Evolutionary conservation across 2,329 filamentous ascomycete genomes (phyloP).

Genomic region (Xylariaceae sp.): DNA sequence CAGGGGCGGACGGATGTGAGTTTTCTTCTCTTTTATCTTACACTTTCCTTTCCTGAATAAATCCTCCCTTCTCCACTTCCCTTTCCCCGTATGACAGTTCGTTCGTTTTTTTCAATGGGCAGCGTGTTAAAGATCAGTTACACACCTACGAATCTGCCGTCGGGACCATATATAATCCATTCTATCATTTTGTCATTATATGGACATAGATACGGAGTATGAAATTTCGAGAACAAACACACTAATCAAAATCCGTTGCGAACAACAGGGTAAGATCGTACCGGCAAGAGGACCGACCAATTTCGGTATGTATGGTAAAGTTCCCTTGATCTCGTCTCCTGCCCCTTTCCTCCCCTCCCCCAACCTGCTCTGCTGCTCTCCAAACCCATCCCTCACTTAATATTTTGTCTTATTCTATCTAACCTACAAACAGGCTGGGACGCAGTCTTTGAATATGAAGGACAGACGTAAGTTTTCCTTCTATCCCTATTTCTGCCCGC

Average conservation of each 20-base stretch:
- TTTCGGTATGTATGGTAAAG: conserved; percentile 71
- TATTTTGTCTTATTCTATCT: no score
- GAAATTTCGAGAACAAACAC: no score
- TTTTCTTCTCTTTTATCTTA: conserved; percentile 18
- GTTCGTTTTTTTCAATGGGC: background rate
- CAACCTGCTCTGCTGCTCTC: background rate
- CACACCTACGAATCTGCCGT: no score
- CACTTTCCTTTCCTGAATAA: no score
- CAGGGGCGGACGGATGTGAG: conserved; percentile 84
- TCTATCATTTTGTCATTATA: no score
- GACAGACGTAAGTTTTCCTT: conserved; percentile 69
- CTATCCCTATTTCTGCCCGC: background rate
- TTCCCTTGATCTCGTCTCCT: background rate
- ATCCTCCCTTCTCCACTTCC: background rate
- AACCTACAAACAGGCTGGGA: conserved; percentile 77
- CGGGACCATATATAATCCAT: no score
- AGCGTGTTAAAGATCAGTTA: no score
- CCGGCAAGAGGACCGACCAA: conserved; percentile 77
- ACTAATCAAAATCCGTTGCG: background rate
- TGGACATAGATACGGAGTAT: no score
- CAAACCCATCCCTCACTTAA: no score
- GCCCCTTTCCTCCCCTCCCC: no score
- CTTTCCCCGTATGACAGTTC: background rate
- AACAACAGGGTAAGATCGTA: conserved; percentile 74
- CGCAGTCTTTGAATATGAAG: conserved; percentile 91